Percentiles rank a stretch among this genome's conserved stretches.
Conservation (phyloP, 352 stramenopile genomes). For the Phytopythium vexans region DNA sequence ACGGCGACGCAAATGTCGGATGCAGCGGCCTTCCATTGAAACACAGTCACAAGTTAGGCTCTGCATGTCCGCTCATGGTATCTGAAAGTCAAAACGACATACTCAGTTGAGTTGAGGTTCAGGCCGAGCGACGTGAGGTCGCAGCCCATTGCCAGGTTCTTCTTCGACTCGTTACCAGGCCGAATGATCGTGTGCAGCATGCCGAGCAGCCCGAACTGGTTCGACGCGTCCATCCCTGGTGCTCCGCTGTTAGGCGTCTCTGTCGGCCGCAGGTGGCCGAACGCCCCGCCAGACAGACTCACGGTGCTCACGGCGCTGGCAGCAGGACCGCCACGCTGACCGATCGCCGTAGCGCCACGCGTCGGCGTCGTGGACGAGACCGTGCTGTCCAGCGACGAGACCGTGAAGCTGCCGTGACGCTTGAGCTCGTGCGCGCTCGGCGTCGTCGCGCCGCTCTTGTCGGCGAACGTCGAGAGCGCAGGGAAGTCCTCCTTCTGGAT, state of each 20-base stretch:
- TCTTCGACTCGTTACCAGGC: constrained; percentile 60
- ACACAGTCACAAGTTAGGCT: not conserved
- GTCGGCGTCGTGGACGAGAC: constrained; percentile 33
- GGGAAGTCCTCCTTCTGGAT: constrained; percentile 88
- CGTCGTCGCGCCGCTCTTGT: constrained; percentile 44
- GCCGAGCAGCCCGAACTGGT: constrained; percentile 75
- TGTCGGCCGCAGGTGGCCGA: constrained; percentile 45
- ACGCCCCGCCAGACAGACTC: constrained; percentile 57
- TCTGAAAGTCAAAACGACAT: constrained; percentile 15
- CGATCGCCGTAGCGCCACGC: constrained; percentile 56
- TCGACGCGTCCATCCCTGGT: constrained; percentile 55
- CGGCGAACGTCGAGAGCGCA: constrained; percentile 71
- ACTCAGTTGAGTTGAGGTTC: constrained; percentile 85
- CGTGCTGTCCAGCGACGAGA: constrained; percentile 61
- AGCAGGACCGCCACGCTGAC: constrained; percentile 26
- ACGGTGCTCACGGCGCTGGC: constrained; percentile 7
- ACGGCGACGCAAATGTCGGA: constrained; percentile 80
- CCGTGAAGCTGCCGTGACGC: constrained; percentile 68
- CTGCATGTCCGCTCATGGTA: not conserved
- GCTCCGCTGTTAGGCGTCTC: constrained; percentile 26
- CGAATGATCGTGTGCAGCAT: constrained; percentile 82
- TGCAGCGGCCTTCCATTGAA: constrained; percentile 51
- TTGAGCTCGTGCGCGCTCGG: constrained; percentile 46
- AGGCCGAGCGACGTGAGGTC: constrained; percentile 81
- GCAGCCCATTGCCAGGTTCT: constrained; percentile 73